Base-by-base conservation (phyloP, 2,329 filamentous ascomycete species). In the Fusarium proliferatum region DNA sequence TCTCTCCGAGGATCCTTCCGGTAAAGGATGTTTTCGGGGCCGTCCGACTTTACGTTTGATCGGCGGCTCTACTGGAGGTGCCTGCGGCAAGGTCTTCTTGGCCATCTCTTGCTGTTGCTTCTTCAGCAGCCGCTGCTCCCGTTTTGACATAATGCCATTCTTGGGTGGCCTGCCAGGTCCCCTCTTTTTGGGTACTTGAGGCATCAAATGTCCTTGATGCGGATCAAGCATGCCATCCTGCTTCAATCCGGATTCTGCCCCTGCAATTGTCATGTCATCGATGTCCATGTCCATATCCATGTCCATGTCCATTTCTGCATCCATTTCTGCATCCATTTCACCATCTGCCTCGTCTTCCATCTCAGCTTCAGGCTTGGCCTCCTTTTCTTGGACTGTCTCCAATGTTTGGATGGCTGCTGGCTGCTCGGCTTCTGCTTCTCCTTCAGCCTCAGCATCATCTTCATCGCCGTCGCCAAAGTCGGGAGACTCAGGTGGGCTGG, bases 161-260 rank as follows among this genome's bases (percentile, higher is more conserved):
- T 95, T 95, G 0, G 93, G 93, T 26, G 93, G 93, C 60, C 93
- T 86, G n/a, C 93, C 93, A 15, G 93, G 93, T 19, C 93, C 93
- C 74, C 93, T 90, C 71, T 92, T 91, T 82, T 90, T 92, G 34
- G 89, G 88, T 36, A 89, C 82, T 63, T 85, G 81, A 26, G 83
- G 80, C 67, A 85, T 77, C 28, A 82, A 73, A 36, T 65, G 59
- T 15, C 53, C 66, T 10, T 81, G 81, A 13, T 84, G 82, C 9
- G 81, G 71, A n/a, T 80, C 78, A 21, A 77, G 67, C 38, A 78
- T 66, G 17, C 78, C 64, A 61, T 82, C 81, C 9, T 76, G 72
- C 63, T 79, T 80, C 38, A 81, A 64, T 41, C 77, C 76, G 13
- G 73, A 64, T 30, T 77, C 79, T 28, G 64, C 66, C 30, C 74